Percentiles rank a stretch among this genome's conserved stretches.
Evolutionary conservation across 441 rosid genomes (phyloP).

Genomic region (Populus trichocarpa): DNA sequence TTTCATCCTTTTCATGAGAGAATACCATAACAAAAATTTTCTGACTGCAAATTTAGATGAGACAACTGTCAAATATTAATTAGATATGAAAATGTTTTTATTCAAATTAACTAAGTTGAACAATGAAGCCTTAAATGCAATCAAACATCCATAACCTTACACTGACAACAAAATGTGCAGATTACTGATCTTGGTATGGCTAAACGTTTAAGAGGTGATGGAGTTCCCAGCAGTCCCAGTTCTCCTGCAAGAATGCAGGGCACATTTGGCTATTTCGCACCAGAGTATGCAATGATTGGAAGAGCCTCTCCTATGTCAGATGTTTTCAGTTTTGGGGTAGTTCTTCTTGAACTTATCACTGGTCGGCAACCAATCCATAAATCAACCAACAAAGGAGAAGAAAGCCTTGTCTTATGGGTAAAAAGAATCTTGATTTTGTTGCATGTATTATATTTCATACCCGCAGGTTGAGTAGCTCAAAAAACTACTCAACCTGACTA

Average conservation of each 20-base stretch:
- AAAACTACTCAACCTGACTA: background rate
- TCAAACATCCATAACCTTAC: background rate
- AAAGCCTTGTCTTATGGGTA: constrained; percentile 98
- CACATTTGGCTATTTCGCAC: constrained; percentile 96
- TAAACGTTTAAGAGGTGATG: constrained; percentile 73
- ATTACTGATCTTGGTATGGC: constrained; percentile 99
- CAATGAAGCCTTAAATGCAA: background rate
- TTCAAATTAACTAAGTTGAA: background rate
- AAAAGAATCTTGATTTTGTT: constrained; percentile 13
- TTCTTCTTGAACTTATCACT: constrained; percentile 89
- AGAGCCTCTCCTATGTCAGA: constrained; percentile 92
- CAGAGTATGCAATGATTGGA: constrained; percentile 90
- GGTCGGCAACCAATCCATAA: constrained; percentile 83
- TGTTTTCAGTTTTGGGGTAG: constrained; percentile 97
- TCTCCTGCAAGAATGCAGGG: constrained; percentile 97
- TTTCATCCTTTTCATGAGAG: background rate
- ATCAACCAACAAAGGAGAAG: constrained; percentile 66
- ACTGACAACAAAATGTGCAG: constrained; percentile 37
- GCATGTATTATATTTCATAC: background rate
- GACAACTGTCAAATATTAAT: background rate
- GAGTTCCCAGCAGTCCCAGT: constrained; percentile 69
- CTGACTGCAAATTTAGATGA: background rate
- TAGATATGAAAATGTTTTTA: background rate
- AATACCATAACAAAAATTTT: background rate
- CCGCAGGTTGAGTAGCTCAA: background rate